phyloP scores from a whole-genome alignment of 2,329 filamentous ascomycete species.

The Periconia macrospinosa region DNA sequence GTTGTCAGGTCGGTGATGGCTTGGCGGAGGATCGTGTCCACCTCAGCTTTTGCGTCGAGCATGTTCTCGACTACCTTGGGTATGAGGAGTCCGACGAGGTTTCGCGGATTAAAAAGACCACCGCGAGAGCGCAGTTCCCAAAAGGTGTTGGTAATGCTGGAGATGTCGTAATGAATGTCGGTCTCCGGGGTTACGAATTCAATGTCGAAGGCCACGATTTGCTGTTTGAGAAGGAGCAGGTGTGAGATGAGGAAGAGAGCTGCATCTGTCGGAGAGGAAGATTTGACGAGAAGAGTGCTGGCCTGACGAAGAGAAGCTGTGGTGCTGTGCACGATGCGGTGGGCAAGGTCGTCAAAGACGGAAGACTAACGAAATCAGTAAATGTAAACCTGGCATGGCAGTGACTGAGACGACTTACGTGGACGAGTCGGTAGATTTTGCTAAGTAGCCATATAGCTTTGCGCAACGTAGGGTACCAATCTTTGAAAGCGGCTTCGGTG shows the following conservation, averaged over 20 bases:
- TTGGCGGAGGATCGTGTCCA: conserved; percentile 63
- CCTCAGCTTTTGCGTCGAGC: conserved; percentile 70
- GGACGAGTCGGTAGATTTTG: conserved; percentile 70
- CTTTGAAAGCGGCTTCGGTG: conserved; percentile 58
- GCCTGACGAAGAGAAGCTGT: conserved; percentile 81
- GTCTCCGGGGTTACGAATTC: conserved; percentile 68
- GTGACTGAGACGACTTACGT: conserved; percentile 48
- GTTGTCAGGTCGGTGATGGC: conserved; percentile 70
- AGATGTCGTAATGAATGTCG: conserved; percentile 65
- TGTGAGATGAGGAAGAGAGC: conserved; percentile 95
- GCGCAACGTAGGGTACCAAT: conserved; percentile 68
- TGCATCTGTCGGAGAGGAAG: conserved; percentile 68
- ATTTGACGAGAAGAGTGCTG: conserved; percentile 68
- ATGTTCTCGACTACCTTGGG: conserved; percentile 71
- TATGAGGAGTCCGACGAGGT: conserved; percentile 63
- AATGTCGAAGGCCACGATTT: conserved; percentile 94
- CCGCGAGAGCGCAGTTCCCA: conserved; percentile 68
- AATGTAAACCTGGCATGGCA: not conserved
- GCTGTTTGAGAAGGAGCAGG: conserved; percentile 90
- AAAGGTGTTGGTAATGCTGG: conserved; percentile 66
- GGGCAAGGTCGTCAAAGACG: conserved; percentile 72
- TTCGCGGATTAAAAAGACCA: conserved; percentile 66
- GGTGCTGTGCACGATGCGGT: conserved; percentile 86
- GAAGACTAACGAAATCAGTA: conserved; percentile 52
- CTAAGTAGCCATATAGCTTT: conserved; percentile 71